Conservation (phyloP, 768 basidiomycete genomes). For the Phylloporus sp. region DNA sequence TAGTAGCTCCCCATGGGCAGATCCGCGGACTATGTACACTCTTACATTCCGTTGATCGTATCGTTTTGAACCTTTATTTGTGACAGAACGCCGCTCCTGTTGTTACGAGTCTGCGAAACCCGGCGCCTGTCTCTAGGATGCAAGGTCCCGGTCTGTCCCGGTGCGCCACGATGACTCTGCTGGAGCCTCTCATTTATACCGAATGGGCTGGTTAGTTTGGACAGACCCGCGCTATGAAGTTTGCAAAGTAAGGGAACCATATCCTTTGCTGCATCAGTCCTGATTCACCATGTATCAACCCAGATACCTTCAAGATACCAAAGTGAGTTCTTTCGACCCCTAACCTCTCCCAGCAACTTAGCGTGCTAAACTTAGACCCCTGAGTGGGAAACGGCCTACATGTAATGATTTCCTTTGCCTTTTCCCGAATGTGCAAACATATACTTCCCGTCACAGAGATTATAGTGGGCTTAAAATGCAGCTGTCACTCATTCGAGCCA, state of each 20-base stretch:
- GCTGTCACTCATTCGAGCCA: slow-evolving; percentile 51
- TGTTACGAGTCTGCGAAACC: background rate
- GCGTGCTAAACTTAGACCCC: slow-evolving; percentile 45
- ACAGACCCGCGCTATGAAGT: slow-evolving; percentile 44
- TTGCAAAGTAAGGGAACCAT: slow-evolving; percentile 44
- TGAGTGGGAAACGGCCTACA: slow-evolving; percentile 47
- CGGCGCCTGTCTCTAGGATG: slow-evolving; percentile 5
- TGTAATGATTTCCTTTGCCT: slow-evolving; percentile 15
- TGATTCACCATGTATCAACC: slow-evolving; percentile 1
- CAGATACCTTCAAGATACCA: slow-evolving; percentile 69
- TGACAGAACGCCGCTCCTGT: background rate
- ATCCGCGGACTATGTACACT: background rate
- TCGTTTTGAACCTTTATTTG: background rate
- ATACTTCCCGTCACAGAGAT: slow-evolving; percentile 42
- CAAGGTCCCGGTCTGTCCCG: slow-evolving; percentile 13
- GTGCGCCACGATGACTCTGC: background rate
- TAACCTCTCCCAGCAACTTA: background rate
- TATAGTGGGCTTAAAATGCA: slow-evolving; percentile 69
- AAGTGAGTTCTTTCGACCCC: slow-evolving; percentile 37
- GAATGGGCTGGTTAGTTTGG: background rate
- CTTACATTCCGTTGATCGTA: slow-evolving; percentile 1
- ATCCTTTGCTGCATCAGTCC: background rate
- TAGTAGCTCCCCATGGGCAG: background rate
- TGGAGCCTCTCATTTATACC: background rate
- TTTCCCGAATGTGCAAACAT: background rate